A percentile compares a stretch with the other conserved stretches of the same genome.
phyloP scores from a whole-genome alignment of 148 eudicot genomes.

The Selenicereus undatus region DNA sequence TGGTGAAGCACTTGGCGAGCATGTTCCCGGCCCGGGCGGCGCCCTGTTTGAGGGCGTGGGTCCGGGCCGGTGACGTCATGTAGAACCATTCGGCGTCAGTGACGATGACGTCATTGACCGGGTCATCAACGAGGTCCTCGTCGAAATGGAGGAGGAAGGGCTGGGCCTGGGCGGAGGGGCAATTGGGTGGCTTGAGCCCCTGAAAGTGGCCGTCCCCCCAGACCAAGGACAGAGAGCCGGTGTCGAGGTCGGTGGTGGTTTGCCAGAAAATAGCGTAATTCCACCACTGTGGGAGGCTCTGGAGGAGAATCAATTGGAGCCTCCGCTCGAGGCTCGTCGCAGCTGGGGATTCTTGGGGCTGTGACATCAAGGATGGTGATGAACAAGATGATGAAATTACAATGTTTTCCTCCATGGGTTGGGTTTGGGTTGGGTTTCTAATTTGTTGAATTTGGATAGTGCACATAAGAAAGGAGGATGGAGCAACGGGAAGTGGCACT shows the following conservation, averaged over 20 bases:
- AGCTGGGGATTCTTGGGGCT: not conserved
- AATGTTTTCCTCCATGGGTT: conserved; percentile 16
- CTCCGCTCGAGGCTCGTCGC: conserved; percentile 21
- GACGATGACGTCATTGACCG: conserved; percentile 21
- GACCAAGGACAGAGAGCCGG: conserved; percentile 25
- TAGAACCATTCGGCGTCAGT: conserved; percentile 72
- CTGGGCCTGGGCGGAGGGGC: not conserved
- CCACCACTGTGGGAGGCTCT: conserved; percentile 56
- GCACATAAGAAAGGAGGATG: too few relatives aligned
- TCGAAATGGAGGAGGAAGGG: conserved; percentile 18
- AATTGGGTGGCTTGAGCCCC: conserved; percentile 25
- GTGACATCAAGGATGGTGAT: conserved; percentile 8
- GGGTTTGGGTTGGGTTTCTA: too few relatives aligned
- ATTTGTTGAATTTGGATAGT: too few relatives aligned
- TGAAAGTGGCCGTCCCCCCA: conserved; percentile 83
- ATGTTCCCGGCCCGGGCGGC: conserved; percentile 33
- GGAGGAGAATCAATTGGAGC: conserved; percentile 41
- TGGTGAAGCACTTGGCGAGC: conserved; percentile 47
- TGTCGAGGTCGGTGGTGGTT: conserved; percentile 10
- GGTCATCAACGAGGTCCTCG: not conserved
- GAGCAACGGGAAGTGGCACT: too few relatives aligned
- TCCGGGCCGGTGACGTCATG: conserved; percentile 38
- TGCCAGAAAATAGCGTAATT: conserved; percentile 82
- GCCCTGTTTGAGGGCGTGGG: conserved; percentile 30
- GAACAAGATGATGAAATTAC: conserved; percentile 20